Evolutionary conservation across 2,329 filamentous ascomycete species (phyloP).

Genomic region (Lecanicillium sp.): DNA sequence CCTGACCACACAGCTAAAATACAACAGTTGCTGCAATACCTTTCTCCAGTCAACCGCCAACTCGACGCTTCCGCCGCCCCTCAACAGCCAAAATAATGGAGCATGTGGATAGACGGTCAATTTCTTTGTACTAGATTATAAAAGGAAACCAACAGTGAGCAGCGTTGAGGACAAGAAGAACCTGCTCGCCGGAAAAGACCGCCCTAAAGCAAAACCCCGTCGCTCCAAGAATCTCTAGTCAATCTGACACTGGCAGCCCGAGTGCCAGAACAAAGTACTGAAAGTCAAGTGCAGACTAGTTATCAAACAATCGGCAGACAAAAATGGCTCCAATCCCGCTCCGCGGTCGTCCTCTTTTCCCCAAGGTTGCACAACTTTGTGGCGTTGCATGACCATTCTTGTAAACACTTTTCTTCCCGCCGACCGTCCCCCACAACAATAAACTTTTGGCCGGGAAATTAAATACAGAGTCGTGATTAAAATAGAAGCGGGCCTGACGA

Average conservation of each 20-base stretch:
- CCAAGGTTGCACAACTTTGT: constrained; percentile 4
- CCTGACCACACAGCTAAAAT: constrained; percentile 4
- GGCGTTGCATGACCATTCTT: constrained; percentile 9
- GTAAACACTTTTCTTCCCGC: constrained; percentile 9
- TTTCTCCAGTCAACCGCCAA: neutral
- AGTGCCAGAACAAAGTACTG: constrained; percentile 3
- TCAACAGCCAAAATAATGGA: neutral
- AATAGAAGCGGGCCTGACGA: constrained; percentile 26
- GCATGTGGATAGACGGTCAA: constrained; percentile 2
- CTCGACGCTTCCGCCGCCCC: neutral
- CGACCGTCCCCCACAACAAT: constrained; percentile 8
- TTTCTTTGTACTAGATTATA: constrained; percentile 11
- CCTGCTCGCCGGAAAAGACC: constrained; percentile 9
- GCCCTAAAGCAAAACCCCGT: constrained; percentile 9
- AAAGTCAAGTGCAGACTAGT: neutral
- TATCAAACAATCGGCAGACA: neutral
- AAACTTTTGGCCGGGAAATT: constrained; percentile 17
- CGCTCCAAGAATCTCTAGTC: constrained; percentile 9
- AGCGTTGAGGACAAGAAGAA: constrained; percentile 8
- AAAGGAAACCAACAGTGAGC: constrained; percentile 9
- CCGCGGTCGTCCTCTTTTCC: constrained; percentile 1
- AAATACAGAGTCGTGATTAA: constrained; percentile 31
- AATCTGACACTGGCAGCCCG: constrained; percentile 5
- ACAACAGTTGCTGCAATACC: constrained; percentile 1
- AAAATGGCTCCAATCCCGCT: neutral